Evolutionary conservation across 2,329 filamentous ascomycete genomes (phyloP), one percentile per base, ranked within the genome.

Genomic region (Claviceps pazoutovae): DNA sequence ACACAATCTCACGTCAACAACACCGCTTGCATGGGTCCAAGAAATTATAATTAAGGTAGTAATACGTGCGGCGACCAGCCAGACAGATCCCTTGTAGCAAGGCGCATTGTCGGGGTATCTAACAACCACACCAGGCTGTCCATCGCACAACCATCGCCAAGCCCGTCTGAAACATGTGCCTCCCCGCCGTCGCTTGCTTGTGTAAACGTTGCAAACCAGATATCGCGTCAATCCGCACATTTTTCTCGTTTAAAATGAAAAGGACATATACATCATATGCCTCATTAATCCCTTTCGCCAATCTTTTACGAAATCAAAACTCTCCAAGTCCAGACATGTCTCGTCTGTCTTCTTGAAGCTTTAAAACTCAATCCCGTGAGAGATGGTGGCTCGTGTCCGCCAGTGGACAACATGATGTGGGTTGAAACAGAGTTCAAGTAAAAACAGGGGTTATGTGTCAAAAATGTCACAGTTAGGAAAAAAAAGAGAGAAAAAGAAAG

Each of bases 401-500:
- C 55, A 52, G 56, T 53, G 53, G 55, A 53, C 19, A 60, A 60
- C 54, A 59, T 53, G 57, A 56, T 57, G 58, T 58, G 57, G 57
- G 46, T 49, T 43, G 54, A 41, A 39, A 49, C 56, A 48, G 45
- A 57, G 55, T 48, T 56, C 55, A 62, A 61, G 60, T 62, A 60
- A 61, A 65, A 61, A 61, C 58, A 65, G 65, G 66, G 69, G 68
- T 69, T 70, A 66, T 68, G 62, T 68, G 66, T 63, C 62, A 67
- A 66, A 64, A 61, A 69, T 68, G 65, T 68, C 63, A 63, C 53
- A 58, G 55, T 51, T 58, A 60, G 55, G 61, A 56, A 58, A 51
- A 42, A 5, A 19, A 57, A 53, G 16, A 43, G 61, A 56, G 58
- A 51, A 42, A 5, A 19, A 57, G 52, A 23, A 43, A 5, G 23